These are phyloP conservation scores for Lophiostoma macrostomum DNA, from an alignment of 495 filamentous ascomycete genomes.

Conservation along the genomic window DNA sequence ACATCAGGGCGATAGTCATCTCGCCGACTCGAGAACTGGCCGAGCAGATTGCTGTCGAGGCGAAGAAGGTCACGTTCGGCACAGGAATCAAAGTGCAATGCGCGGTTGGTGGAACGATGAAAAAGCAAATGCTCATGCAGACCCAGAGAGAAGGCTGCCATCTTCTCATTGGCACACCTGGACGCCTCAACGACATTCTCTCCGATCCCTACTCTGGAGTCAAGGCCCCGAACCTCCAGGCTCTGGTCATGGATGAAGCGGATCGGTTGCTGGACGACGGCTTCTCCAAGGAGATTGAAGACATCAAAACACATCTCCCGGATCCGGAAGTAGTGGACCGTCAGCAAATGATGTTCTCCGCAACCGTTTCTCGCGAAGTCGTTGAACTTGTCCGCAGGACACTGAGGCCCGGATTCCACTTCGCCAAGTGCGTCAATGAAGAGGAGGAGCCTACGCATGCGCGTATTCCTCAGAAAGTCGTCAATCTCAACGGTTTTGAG, in stretches of 20 bases:
- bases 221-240: constrained; percentile 66
- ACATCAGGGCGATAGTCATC: constrained; percentile 86
- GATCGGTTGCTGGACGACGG: constrained; percentile 89
- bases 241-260: constrained; percentile 91
- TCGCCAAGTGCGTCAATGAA: constrained; percentile 75
- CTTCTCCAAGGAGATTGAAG: constrained; percentile 72
- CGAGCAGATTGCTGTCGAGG: constrained; percentile 88
- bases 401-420: constrained; percentile 72
- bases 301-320: constrained; percentile 68
- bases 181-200: constrained; percentile 81
- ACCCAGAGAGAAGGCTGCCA: constrained; percentile 79
- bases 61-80: constrained; percentile 60
- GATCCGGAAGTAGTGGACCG: constrained; percentile 57
- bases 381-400: constrained; percentile 68
- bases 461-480: constrained; percentile 72
- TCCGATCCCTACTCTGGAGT: constrained; percentile 64
- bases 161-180: constrained; percentile 85
- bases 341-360: constrained; percentile 92
- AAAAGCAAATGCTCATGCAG: constrained; percentile 55
- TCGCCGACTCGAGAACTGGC: constrained; percentile 94
- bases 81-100: constrained; percentile 76
- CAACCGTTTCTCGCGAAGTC: constrained; percentile 82
- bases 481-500: constrained; percentile 62
- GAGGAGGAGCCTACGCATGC: constrained; percentile 83
- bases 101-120: constrained; percentile 86